Percentiles rank a stretch among this genome's conserved stretches.
Evolutionary conservation across 1,284 basidiomycete species (phyloP).

Genomic region (Boletellus deceptivus): DNA sequence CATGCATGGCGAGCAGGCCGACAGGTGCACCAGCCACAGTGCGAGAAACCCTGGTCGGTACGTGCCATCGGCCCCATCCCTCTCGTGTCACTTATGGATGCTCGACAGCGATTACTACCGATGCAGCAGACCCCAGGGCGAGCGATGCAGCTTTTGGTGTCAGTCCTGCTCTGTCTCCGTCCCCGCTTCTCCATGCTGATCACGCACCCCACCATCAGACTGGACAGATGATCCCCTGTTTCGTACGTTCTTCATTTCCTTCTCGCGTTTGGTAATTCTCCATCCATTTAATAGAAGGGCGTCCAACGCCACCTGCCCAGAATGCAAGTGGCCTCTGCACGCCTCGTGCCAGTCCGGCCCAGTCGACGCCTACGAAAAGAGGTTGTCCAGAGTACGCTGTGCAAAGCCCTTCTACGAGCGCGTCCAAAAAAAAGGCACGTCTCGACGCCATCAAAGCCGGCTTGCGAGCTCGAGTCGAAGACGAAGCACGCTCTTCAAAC

Average conservation of each 20-base stretch:
- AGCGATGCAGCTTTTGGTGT: conserved; percentile 40
- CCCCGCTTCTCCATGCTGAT: neutral
- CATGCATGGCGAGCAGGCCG: conserved; percentile 25
- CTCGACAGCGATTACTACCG: conserved; percentile 34
- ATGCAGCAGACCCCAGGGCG: conserved; percentile 21
- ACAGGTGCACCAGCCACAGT: conserved; percentile 27
- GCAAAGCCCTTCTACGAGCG: neutral
- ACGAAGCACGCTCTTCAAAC: too few relatives aligned
- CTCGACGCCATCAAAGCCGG: conserved; percentile 16
- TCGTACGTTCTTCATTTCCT: conserved; percentile 3
- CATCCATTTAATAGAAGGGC: conserved; percentile 5
- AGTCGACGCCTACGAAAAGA: neutral
- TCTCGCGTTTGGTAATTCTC: neutral
- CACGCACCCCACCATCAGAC: conserved; percentile 22
- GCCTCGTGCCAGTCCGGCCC: conserved; percentile 1
- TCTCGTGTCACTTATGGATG: neutral
- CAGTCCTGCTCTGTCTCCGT: conserved; percentile 6
- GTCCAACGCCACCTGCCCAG: too few relatives aligned
- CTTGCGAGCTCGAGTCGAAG: conserved; percentile 5
- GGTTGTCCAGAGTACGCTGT: neutral
- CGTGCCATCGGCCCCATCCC: conserved; percentile 1
- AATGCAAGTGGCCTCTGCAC: neutral
- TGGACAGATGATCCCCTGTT: conserved; percentile 38
- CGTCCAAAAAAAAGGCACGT: conserved; percentile 7
- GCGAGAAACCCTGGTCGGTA: conserved; percentile 34